Base-by-base conservation (phyloP, 805 yeast genomes). In the Kodamaea laetipori region DNA sequence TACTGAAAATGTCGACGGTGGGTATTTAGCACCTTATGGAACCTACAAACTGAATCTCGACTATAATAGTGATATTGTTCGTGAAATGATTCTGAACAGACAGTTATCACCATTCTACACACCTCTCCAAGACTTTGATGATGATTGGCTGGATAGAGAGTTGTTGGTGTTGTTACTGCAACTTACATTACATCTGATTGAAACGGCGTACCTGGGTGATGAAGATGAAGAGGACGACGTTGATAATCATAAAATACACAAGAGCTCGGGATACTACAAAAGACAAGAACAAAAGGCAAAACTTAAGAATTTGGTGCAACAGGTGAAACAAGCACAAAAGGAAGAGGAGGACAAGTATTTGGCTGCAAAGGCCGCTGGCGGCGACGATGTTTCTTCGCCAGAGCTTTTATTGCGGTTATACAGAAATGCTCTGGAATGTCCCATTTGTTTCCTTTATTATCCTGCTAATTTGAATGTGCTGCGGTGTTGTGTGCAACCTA, bases 401-500 rank as follows among this genome's bases (percentile, higher is more conserved):
- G 74, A 69, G 45, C 63, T 84, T 44, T 71, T 80, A 44, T 64
- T 84, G 38, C 64, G 73, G 43, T 66, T 92, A 15, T 92, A 92
- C 67, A 68, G 80, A 41, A 67, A 78, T 45, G 80, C 88, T 3
- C 66, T 75, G 23, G 99, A 94, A 56, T 92, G 99, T 61, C 98
- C 99, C 7, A 92, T 92, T 51, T 92, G 99, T 60, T 92, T 92
- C 60, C 73, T 94, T 7, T 87, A 77, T 58, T 90, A 84, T 63
- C 97, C 98, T 1, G 73, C 77, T 19, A 78, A 80, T 54, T 64
- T 90, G 48, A 94, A 94, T 66, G 63, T 76, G 41, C 84, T 96
- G 6, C 74, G 95, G 35, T 92, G 99, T 63, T 92, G 99, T 62
- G 77, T 78, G 39, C 98, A 92, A 61, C 90, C 95, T 1, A 90